Percentiles rank a stretch among this genome's conserved stretches.
Evolutionary conservation across 176 grass and related monocot genomes (phyloP).

Genomic region (Metroxylon sagu): DNA sequence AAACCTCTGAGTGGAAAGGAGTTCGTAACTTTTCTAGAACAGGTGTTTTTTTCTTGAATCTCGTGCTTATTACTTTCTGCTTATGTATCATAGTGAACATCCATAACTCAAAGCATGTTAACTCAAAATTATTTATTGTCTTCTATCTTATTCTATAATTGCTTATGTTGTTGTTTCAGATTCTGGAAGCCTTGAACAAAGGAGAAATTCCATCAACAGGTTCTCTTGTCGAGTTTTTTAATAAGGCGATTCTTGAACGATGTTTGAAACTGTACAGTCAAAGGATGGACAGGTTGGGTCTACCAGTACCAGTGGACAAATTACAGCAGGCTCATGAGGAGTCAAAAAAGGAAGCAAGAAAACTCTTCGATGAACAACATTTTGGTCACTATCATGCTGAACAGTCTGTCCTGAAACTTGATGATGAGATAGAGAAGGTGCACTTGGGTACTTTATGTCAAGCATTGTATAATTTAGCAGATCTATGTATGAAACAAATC

Average conservation of each 20-base stretch:
- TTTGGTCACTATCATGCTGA: constrained; percentile 76
- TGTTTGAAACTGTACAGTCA: constrained; percentile 70
- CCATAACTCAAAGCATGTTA: too few relatives aligned
- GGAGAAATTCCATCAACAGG: constrained; percentile 94
- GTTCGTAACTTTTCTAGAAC: constrained; percentile 74
- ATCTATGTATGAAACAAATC: too few relatives aligned
- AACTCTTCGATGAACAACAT: constrained; percentile 65
- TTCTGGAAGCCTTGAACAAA: constrained; percentile 88
- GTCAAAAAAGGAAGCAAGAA: constrained; percentile 40
- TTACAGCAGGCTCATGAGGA: constrained; percentile 43
- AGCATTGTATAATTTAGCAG: too few relatives aligned
- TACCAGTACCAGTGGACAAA: constrained; percentile 60
- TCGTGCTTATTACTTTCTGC: too few relatives aligned
- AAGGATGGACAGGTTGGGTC: constrained; percentile 42
- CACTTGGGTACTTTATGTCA: too few relatives aligned
- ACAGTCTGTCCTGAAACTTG: constrained; percentile 52
- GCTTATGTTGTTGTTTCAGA: constrained; percentile 36
- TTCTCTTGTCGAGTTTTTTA: constrained; percentile 87
- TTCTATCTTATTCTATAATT: too few relatives aligned
- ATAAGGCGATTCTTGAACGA: constrained; percentile 80
- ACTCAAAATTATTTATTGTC: too few relatives aligned
- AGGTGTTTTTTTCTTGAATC: constrained; percentile 31
- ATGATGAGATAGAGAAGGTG: constrained; percentile 89
- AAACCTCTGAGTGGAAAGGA: constrained; percentile 77
- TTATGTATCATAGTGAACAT: too few relatives aligned